phyloP scores from a whole-genome alignment of 2,329 filamentous ascomycete genomes.

The Fonsecaea nubica region DNA sequence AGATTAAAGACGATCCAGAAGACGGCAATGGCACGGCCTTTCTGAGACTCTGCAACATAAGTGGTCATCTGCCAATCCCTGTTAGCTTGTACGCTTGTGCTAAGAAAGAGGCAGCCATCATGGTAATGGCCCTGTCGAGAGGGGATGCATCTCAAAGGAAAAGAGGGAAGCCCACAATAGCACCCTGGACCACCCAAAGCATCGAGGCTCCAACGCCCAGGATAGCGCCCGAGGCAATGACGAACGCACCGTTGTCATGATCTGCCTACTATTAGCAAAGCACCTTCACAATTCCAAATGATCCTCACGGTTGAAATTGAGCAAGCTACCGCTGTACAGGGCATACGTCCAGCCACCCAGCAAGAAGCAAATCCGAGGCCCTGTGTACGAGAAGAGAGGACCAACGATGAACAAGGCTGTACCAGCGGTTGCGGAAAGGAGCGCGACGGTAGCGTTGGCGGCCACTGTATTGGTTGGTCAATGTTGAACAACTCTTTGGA shows the following conservation, averaged over 20 bases:
- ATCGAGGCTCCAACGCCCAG: constrained; percentile 58
- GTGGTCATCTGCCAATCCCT: constrained; percentile 60
- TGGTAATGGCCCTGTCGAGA: neutral
- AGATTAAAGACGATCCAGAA: constrained; percentile 98
- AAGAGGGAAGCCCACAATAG: neutral
- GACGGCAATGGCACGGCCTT: constrained; percentile 86
- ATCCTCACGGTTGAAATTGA: constrained; percentile 56
- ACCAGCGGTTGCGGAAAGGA: constrained; percentile 70
- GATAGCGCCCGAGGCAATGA: constrained; percentile 58
- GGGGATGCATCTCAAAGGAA: neutral
- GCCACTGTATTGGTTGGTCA: constrained; percentile 12
- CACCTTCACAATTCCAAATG: constrained; percentile 30
- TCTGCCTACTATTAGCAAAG: constrained; percentile 32
- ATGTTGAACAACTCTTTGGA: neutral
- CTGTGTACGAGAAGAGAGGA: constrained; percentile 48
- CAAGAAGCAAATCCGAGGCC: constrained; percentile 52
- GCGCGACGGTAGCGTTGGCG: constrained; percentile 28
- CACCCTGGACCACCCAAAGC: constrained; percentile 59
- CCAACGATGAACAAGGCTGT: constrained; percentile 68
- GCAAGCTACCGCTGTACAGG: constrained; percentile 56
- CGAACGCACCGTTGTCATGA: constrained; percentile 55
- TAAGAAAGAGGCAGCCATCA: neutral
- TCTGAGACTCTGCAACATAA: constrained; percentile 81
- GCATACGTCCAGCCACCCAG: constrained; percentile 57
- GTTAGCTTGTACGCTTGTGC: constrained; percentile 7